Conservation (phyloP, 768 basidiomycete genomes). For the Xerocomellus dryophilus region DNA sequence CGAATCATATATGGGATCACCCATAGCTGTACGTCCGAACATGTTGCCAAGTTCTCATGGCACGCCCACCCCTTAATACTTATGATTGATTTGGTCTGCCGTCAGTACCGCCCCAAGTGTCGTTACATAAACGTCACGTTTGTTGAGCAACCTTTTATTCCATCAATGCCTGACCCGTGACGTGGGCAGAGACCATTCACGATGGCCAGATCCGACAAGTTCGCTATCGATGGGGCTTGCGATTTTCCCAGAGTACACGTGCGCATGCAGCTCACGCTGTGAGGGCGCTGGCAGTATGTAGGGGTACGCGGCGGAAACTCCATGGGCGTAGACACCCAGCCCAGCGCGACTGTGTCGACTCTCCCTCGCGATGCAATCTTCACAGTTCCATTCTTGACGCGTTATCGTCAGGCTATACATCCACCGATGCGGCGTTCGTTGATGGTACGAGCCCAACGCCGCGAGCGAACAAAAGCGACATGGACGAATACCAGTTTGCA, state of each 20-base stretch:
- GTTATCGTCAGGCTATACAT: slow-evolving; percentile 36
- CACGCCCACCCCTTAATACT: too few species aligned
- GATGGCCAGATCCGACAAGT: slow-evolving; percentile 54
- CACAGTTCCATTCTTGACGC: slow-evolving; percentile 74
- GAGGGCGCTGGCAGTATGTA: slow-evolving; percentile 49
- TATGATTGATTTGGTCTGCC: too few species aligned
- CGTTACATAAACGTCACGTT: slow-evolving; percentile 1
- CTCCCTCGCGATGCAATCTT: slow-evolving; percentile 63
- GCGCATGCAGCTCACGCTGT: slow-evolving; percentile 50
- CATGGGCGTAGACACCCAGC: slow-evolving; percentile 65
- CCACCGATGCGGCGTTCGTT: slow-evolving; percentile 18
- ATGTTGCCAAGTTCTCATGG: too few species aligned
- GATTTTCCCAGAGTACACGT: slow-evolving; percentile 53
- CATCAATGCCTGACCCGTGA: slow-evolving; percentile 60
- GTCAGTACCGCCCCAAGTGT: too few species aligned
- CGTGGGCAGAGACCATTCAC: slow-evolving; percentile 55
- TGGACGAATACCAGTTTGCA: background rate
- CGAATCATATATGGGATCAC: too few species aligned
- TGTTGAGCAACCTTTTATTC: slow-evolving; percentile 55
- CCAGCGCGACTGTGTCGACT: slow-evolving; percentile 65
- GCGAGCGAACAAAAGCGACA: background rate
- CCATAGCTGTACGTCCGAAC: too few species aligned
- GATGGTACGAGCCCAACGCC: background rate
- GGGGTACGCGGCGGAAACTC: slow-evolving; percentile 55
- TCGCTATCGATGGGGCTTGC: slow-evolving; percentile 62